These are phyloP conservation scores for Thuidium tamariscinum DNA, from an alignment of 225 moss, liverwort and hornwort species.

Conservation along the genomic window DNA sequence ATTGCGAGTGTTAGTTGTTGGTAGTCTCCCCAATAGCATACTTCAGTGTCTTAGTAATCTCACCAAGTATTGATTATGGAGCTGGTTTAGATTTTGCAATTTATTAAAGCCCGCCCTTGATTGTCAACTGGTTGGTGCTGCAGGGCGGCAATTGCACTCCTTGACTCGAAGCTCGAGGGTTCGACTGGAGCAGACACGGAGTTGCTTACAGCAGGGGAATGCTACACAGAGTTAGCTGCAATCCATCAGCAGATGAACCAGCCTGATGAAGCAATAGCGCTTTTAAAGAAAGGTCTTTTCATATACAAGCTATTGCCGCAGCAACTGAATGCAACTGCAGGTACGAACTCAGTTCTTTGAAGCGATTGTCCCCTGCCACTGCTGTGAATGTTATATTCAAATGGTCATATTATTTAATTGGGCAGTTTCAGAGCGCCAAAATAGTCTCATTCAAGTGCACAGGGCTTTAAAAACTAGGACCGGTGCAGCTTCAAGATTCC, in stretches of 20 bases:
- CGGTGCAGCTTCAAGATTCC: background rate
- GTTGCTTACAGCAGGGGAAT: slow-evolving; percentile 67
- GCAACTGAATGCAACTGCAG: slow-evolving; percentile 75
- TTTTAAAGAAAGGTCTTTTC: slow-evolving; percentile 52
- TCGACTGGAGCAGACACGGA: slow-evolving; percentile 29
- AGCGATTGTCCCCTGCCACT: background rate
- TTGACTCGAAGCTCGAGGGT: slow-evolving; percentile 36
- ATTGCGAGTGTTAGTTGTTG: background rate
- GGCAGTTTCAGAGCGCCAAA: background rate
- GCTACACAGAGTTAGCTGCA: slow-evolving; percentile 80
- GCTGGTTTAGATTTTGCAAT: background rate
- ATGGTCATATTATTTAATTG: background rate
- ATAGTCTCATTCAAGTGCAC: background rate
- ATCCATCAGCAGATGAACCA: slow-evolving; percentile 62
- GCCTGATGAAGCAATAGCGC: slow-evolving; percentile 57
- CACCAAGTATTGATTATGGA: background rate
- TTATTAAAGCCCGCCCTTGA: background rate
- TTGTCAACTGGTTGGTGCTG: background rate
- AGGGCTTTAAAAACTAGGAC: background rate
- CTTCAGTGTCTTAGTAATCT: background rate
- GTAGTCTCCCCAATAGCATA: background rate
- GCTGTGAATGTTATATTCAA: background rate
- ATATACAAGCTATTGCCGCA: slow-evolving; percentile 66
- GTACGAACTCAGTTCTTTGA: background rate
- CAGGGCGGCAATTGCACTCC: slow-evolving; percentile 45